phyloP scores from a whole-genome alignment of 495 filamentous ascomycete genomes.

The Achaetomiella virescens region DNA sequence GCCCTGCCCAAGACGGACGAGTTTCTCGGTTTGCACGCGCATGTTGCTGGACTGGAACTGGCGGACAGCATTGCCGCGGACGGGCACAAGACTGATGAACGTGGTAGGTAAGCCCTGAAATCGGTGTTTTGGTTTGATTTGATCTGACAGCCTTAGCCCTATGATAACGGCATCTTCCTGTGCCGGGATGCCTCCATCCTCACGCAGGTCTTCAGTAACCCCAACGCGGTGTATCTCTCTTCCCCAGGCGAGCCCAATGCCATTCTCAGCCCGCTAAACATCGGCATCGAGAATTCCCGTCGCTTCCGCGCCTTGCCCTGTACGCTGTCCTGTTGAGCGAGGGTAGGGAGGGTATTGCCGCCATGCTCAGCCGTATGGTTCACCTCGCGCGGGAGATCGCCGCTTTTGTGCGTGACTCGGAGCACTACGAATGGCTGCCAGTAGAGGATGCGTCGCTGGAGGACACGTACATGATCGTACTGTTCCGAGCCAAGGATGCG shows the following conservation, averaged over 20 bases:
- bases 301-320: slow-evolving; percentile 85
- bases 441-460: slow-evolving; percentile 23
- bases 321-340: slow-evolving; percentile 76
- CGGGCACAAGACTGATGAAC: slow-evolving; percentile 87
- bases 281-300: slow-evolving; percentile 85
- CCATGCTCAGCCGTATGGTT: slow-evolving; percentile 68
- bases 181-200: slow-evolving; percentile 54
- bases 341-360: slow-evolving; percentile 60
- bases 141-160: slow-evolving; percentile 48
- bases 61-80: slow-evolving; percentile 85
- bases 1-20: slow-evolving; percentile 53
- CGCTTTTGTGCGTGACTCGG: slow-evolving; percentile 49
- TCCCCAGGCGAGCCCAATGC: slow-evolving; percentile 25
- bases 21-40: slow-evolving; percentile 50
- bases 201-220: slow-evolving; percentile 67
- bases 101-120: slow-evolving; percentile 47
- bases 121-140: neutral
- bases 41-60: slow-evolving; percentile 64
- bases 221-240: slow-evolving; percentile 77
- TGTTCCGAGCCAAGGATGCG: slow-evolving; percentile 71
- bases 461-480: slow-evolving; percentile 64
- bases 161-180: slow-evolving; percentile 89
- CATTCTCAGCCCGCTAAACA: slow-evolving; percentile 78
- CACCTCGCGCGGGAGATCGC: slow-evolving; percentile 63
- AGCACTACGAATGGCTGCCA: slow-evolving; percentile 62